Evolutionary conservation across 1,139 yeast species (phyloP).

Genomic region (Hanseniaspora gamundiae): DNA sequence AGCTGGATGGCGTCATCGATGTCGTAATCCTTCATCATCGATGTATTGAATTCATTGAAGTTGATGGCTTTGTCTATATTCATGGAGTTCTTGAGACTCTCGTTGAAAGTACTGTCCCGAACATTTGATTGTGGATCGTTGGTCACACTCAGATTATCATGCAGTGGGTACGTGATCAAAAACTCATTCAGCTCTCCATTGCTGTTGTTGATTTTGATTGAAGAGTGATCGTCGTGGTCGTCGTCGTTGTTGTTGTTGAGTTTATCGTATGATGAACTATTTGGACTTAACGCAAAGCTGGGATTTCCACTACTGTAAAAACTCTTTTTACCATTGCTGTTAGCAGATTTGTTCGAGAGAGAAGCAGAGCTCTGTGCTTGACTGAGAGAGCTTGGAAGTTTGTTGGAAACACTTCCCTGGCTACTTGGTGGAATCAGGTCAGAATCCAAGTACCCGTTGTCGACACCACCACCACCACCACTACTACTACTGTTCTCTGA

Average conservation of each 20-base stretch:
- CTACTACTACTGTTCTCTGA: neutral
- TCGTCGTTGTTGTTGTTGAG: neutral
- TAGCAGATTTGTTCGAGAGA: slow-evolving; percentile 8
- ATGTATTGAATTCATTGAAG: neutral
- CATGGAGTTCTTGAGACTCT: neutral
- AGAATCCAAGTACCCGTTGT: slow-evolving; percentile 1
- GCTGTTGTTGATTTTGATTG: neutral
- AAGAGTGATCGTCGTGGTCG: neutral
- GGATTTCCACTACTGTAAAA: neutral
- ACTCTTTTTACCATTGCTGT: slow-evolving; percentile 7
- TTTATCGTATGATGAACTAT: neutral
- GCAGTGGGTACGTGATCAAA: neutral
- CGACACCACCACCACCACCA: neutral
- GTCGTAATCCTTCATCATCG: slow-evolving; percentile 2
- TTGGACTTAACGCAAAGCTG: neutral
- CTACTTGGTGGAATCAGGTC: slow-evolving; percentile 1
- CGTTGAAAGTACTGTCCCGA: neutral
- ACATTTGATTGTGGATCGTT: slow-evolving; percentile 2
- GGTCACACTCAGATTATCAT: neutral
- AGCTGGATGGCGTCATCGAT: slow-evolving; percentile 13
- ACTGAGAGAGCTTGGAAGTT: neutral
- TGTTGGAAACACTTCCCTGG: neutral
- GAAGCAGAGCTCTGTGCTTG: slow-evolving; percentile 7
- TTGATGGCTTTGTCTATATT: neutral
- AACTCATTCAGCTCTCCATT: neutral